Base-by-base conservation (phyloP, 495 filamentous ascomycete species). In the Durotheca rogersii region DNA sequence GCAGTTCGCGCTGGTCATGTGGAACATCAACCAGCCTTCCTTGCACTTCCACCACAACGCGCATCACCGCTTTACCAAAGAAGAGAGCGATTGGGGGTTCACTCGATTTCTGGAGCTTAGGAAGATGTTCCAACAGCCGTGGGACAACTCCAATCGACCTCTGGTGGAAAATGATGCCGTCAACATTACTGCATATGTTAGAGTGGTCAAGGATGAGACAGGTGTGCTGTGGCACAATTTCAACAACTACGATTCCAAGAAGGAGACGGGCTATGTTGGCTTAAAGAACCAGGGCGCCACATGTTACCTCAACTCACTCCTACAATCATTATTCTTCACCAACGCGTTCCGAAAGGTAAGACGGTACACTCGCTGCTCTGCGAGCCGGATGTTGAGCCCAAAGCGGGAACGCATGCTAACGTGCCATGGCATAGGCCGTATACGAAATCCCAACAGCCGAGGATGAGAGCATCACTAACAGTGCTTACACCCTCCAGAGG, bases 151-250 rank as follows among this genome's bases (percentile, higher is more conserved):
- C 1, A 82, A 90, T 39, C 78, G 84, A 29, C 88, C 87, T n/a
- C 77, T 99, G 51, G 83, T 95, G 9, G 90, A 97, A 67, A 85
- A 90, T 60, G 88, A 96, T 38, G 76, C 80, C 20, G 89, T 86
- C 38, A 92, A 88, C 56, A 75, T 97, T 55, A 95, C 90, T 1
- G 93, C 91, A 38, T 99, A 95, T 62, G 87, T 99, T 38, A 81
- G 92, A 35, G 81, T 96, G 37, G 84, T 96, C 33, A 95, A 96
- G 69, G 93, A 99, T 66, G 93, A 95, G 21, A 99, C 93, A 2
- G 93, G 93, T 41, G 93, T 99, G n/a, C 69, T 99, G 51, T 99
- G 93, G 93, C 93, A 99, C 69, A 96, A 89, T 71, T 96, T 99
- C 71, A 81, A 87, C 58, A 94, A 96, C 73, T 98, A 98, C 61